Base-by-base conservation (phyloP, 2,329 filamentous ascomycete genomes). In the Diaporthe sp. region DNA sequence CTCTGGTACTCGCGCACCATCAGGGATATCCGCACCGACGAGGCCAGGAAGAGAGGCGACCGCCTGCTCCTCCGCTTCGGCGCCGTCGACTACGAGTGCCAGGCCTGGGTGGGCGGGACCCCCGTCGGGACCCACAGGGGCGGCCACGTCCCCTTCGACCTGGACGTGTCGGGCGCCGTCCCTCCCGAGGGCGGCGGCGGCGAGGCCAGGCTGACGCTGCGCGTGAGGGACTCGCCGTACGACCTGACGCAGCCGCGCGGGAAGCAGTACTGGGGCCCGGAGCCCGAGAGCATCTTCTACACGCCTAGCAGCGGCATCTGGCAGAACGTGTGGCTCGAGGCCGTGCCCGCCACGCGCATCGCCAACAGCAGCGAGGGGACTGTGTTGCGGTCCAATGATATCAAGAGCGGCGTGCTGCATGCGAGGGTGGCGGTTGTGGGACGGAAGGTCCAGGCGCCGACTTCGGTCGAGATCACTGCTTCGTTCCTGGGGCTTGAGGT, bases 161-260 rank as follows among this genome's bases (percentile, higher is more conserved):
- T 92, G n/a, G 91, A 92, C 77, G 82, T 92, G 28, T 91, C 89
- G 1, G 89, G 91, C 71, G 85, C 83, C 1, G 73, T 88, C 39
- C 77, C 31, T 31, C 31, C 47, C 4, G 79, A 79, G 42, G 74
- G 72, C 7, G 79, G 77, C 7, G 79, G 77, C 0, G 80, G 77
- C 79, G 80, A 82, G 22, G 78, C 79, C 13, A 83, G 86, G 1
- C 80, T 94, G 6, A 90, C 89, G 0, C 72, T 93, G 4, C 86
- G 92, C 4, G 89, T 93, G 0, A 89, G 88, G 53, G 92, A 94
- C 81, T 93, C 92, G 0, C 90, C 92, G 0, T 89, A 88, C 76
- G 92, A 94, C 76, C 83, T 93, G 10, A 88, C 89, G 0, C 92
- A 94, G 81, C 92, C 91, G 1, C 86, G 92, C 44, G 92, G 92